These are phyloP conservation scores for Hansenula sp. DNA, from an alignment of 1,139 yeast genomes.

Conservation along the genomic window DNA sequence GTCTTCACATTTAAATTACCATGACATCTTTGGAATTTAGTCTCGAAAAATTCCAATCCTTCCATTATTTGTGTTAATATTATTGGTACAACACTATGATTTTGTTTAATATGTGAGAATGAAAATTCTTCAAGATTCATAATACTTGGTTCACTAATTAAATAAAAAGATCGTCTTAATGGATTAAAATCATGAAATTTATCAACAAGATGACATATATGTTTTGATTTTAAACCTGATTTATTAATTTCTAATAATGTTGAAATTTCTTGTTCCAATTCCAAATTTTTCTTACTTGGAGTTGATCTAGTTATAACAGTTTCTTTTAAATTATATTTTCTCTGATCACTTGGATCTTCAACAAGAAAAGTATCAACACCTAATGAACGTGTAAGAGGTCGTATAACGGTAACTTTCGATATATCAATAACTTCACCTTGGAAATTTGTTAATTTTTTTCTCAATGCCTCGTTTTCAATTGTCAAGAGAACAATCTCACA, in stretches of 20 bases:
- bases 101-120: background rate
- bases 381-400: constrained; percentile 1
- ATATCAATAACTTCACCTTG: background rate
- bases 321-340: constrained; percentile 3
- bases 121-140: constrained; percentile 2
- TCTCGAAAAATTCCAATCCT: constrained; percentile 5
- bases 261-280: background rate
- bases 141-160: background rate
- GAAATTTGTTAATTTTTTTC: background rate
- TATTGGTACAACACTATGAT: background rate
- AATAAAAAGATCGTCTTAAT: background rate
- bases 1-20: constrained; percentile 10
- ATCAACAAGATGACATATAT: background rate
- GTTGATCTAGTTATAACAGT: background rate
- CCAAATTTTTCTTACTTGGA: background rate
- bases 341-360: background rate
- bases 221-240: background rate
- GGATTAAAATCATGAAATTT: background rate
- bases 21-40: constrained; percentile 5
- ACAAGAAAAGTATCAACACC: constrained; percentile 5
- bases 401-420: constrained; percentile 1
- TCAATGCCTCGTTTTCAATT: background rate
- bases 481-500: background rate
- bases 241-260: background rate
- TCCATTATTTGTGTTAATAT: constrained; percentile 6